Evolutionary conservation across 805 yeast genomes (phyloP).

Genomic region (Priceomyces carsonii): DNA sequence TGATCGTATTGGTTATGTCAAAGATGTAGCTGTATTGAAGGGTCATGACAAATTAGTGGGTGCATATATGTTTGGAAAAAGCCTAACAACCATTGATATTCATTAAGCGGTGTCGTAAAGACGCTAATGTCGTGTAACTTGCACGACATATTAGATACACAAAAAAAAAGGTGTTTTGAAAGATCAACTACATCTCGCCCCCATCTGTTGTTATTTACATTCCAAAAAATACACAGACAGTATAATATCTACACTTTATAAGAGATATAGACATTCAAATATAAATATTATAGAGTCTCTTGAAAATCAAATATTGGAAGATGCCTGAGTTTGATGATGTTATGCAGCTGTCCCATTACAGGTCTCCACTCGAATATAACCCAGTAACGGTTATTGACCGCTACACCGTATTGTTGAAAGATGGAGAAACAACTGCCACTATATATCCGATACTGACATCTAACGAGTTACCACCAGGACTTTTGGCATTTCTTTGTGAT

Average conservation of each 20-base stretch:
- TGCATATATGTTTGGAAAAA: conserved; percentile 77
- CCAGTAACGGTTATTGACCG: conserved; percentile 50
- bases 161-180: not conserved
- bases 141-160: conserved; percentile 5
- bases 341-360: conserved; percentile 46
- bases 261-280: not conserved
- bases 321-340: conserved; percentile 56
- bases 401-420: conserved; percentile 76
- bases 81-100: conserved; percentile 25
- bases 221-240: conserved; percentile 31
- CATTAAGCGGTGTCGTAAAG: too few relatives aligned
- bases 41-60: conserved; percentile 66
- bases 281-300: too few relatives aligned
- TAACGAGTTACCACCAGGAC: conserved; percentile 71
- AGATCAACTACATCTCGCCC: not conserved
- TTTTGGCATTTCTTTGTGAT: conserved; percentile 79
- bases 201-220: conserved; percentile 14
- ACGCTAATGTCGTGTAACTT: not conserved
- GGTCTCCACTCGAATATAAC: conserved; percentile 42
- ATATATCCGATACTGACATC: conserved; percentile 79
- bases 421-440: conserved; percentile 91
- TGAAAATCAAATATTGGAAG: too few relatives aligned
- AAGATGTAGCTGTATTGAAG: conserved; percentile 71
- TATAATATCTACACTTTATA: conserved; percentile 29
- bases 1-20: conserved; percentile 71